phyloP scores from a whole-genome alignment of 2,329 filamentous ascomycete genomes.

The Cercospora janseana region DNA sequence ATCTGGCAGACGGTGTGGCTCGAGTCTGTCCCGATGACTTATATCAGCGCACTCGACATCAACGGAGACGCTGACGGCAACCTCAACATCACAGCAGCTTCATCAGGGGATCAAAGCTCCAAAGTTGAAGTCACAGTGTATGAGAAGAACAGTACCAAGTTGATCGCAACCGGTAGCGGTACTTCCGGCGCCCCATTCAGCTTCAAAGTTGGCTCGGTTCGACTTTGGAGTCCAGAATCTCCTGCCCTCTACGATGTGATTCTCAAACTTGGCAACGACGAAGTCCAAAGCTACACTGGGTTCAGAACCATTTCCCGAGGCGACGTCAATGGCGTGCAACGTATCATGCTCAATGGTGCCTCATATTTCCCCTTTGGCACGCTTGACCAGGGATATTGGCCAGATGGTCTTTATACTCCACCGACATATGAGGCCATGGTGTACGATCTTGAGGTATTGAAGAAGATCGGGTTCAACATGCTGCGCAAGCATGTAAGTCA shows the following conservation, averaged over 20 bases:
- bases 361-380: conserved; percentile 68
- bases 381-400: conserved; percentile 68
- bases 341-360: conserved; percentile 66
- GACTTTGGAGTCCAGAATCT: conserved; percentile 64
- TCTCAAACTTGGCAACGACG: conserved; percentile 54
- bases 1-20: conserved; percentile 79
- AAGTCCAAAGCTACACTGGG: conserved; percentile 63
- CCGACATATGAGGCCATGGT: conserved; percentile 67
- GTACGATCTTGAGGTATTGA: conserved; percentile 63
- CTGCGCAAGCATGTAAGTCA: conserved; percentile 59
- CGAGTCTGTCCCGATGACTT: conserved; percentile 57
- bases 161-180: conserved; percentile 39
- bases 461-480: conserved; percentile 67
- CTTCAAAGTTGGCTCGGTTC: conserved; percentile 55
- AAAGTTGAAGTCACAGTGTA: conserved; percentile 21
- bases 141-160: conserved; percentile 22
- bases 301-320: conserved; percentile 64
- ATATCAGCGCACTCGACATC: conserved; percentile 61
- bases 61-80: conserved; percentile 55
- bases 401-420: conserved; percentile 65
- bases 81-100: conserved; percentile 39
- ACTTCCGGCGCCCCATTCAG: conserved; percentile 53
- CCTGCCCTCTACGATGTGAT: conserved; percentile 65
- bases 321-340: conserved; percentile 56
- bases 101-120: conserved; percentile 10